Evolutionary conservation across 2,329 filamentous ascomycete genomes (phyloP).

Genomic region (Calonectria pseudoturangicola): DNA sequence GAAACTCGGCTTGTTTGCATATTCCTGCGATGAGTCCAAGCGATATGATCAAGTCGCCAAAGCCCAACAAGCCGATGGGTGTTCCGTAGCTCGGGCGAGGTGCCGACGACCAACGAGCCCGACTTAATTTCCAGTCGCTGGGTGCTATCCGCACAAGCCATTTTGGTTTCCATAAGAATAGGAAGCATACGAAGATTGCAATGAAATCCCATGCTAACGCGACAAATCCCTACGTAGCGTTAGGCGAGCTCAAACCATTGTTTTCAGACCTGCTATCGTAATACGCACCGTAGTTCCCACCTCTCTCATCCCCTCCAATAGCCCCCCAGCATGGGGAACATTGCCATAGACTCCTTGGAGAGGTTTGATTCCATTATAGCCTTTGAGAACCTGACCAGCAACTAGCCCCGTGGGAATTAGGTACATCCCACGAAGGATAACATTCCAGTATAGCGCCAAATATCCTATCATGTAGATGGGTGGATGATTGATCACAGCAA

Average conservation of each 20-base stretch:
- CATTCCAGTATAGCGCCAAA: background rate
- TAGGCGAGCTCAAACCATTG: background rate
- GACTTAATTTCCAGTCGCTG: no score
- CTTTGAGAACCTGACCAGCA: background rate
- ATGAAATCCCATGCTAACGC: background rate
- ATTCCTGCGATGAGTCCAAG: background rate
- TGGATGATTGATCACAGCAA: background rate
- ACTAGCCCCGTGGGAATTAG: background rate
- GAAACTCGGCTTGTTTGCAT: constrained; percentile 2
- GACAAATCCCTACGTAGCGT: background rate
- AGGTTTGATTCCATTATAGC: background rate
- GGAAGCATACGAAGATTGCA: background rate
- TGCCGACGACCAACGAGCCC: background rate
- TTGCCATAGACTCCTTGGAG: background rate
- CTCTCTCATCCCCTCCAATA: background rate
- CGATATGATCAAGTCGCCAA: background rate
- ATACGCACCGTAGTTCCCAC: background rate
- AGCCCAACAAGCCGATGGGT: background rate
- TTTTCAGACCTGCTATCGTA: background rate
- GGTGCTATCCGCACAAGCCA: background rate
- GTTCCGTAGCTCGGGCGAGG: background rate
- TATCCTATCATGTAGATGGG: background rate
- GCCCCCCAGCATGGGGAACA: background rate
- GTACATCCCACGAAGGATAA: constrained; percentile 12
- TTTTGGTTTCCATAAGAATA: background rate